These are phyloP conservation scores for Goffeauzyma gilvescens DNA, from an alignment of 768 basidiomycete species.

Conservation along the genomic window DNA sequence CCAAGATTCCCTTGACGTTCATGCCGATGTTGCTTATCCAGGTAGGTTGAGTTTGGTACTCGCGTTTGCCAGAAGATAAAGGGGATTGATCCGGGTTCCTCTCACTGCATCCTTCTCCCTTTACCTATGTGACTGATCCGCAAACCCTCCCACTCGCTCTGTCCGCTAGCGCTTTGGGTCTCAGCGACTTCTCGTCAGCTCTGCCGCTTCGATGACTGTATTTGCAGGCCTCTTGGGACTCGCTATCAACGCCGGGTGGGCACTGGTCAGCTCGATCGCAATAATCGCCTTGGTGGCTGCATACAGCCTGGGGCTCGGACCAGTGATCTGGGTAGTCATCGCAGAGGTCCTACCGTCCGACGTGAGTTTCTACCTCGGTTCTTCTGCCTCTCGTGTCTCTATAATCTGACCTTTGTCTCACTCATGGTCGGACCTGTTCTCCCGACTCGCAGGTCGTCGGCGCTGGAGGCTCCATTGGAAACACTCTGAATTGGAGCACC, in stretches of 20 bases:
- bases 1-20: slow-evolving; percentile 47
- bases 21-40: slow-evolving; percentile 72
- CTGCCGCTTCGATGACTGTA: slow-evolving; percentile 49
- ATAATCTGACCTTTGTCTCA: not conserved
- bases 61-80: no score
- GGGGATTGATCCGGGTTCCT: no score
- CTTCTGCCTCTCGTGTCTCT: not conserved
- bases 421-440: not conserved
- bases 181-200: slow-evolving; percentile 46
- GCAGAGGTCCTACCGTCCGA: slow-evolving; percentile 67
- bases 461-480: slow-evolving; percentile 51
- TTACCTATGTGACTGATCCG: not conserved
- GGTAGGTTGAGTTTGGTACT: slow-evolving; percentile 33
- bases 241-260: slow-evolving; percentile 29
- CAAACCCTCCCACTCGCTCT: no score
- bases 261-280: slow-evolving; percentile 51
- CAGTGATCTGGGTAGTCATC: slow-evolving; percentile 78
- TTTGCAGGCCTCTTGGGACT: slow-evolving; percentile 44
- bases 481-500: slow-evolving; percentile 42
- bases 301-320: slow-evolving; percentile 78
- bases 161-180: slow-evolving; percentile 67
- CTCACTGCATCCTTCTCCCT: not conserved
- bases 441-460: slow-evolving; percentile 48
- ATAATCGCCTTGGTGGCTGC: slow-evolving; percentile 59
- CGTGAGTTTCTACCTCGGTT: slow-evolving; percentile 35